These are phyloP conservation scores for Colletotrichum sidae DNA, from an alignment of 2,329 filamentous ascomycete species.

Conservation along the genomic window DNA sequence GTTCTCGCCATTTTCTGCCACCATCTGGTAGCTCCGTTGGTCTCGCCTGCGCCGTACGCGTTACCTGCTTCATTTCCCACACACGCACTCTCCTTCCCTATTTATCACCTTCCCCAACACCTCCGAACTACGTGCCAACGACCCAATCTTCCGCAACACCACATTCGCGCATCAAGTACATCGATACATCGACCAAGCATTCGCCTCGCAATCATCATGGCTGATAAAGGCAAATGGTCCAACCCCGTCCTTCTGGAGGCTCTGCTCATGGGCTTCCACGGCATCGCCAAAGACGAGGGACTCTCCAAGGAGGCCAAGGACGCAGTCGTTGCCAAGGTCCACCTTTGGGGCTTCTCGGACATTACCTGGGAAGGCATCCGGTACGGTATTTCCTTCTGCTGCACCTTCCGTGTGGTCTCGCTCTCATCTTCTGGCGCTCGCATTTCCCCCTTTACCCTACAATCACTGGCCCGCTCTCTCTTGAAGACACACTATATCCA, in stretches of 20 bases:
- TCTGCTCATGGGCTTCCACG: constrained; percentile 47
- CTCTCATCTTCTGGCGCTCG: constrained; percentile 14
- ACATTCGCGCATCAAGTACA: no score
- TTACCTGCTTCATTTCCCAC: neutral
- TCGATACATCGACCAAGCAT: constrained; percentile 36
- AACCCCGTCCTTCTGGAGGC: constrained; percentile 48
- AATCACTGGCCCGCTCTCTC: no score
- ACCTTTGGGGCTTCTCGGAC: constrained; percentile 45
- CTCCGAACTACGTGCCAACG: neutral
- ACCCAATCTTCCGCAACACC: constrained; percentile 23
- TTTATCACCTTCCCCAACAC: neutral
- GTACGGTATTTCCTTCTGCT: constrained; percentile 43
- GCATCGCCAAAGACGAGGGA: constrained; percentile 40
- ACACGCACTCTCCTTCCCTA: neutral
- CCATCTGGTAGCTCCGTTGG: constrained; percentile 6
- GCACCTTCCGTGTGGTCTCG: neutral
- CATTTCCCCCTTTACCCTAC: no score
- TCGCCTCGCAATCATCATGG: constrained; percentile 5
- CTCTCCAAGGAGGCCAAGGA: constrained; percentile 46
- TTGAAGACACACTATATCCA: no score
- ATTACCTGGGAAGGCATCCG: constrained; percentile 58
- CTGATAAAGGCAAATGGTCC: constrained; percentile 45
- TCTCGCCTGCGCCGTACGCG: neutral
- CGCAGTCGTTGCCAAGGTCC: constrained; percentile 47
- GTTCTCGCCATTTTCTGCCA: neutral